Base-by-base conservation (phyloP, 2,329 filamentous ascomycete genomes). In the Fusarium sp. region DNA sequence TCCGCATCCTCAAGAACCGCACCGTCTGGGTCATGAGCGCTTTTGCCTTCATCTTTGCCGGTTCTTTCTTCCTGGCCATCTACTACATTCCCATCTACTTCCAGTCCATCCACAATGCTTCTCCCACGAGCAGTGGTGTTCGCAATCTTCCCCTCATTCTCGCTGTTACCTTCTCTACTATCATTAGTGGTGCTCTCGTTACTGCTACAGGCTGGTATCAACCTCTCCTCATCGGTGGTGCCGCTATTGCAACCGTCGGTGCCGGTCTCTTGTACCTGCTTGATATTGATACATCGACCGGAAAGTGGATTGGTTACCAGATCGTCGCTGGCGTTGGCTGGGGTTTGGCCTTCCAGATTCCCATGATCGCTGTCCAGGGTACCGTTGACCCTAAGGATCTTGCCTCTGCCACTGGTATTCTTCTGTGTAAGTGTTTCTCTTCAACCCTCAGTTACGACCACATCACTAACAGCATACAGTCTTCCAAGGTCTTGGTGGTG, bases 261-360 rank as follows among this genome's bases (percentile, higher is more conserved):
- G 74, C 80, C 19, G 83, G 83, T 13, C 75, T 84, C 4, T 65
- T 85, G 25, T 84, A 83, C 62, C 79, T 78, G 8, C 76, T 85
- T 6, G 76, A 80, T 10, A 69, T 80, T 11, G 65, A 78, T 51
- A 81, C 82, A 6, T 67, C 77, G 6, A 78, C 79, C 2, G 82
- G 76, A 14, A 78, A 79, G 42, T 87, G 85, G 84, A 84, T 87
- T 43, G 85, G 84, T 8, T 88, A 85, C 70, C 84, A 88, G 75
- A 79, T 87, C 16, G 60, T 88, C 4, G 79, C 79, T 28, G 85
- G 86, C n/a, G 75, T 81, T 8, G 85, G 83, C 5, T 81, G 79
- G 62, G 85, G 85, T 14, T 63, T 75, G 9, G 80, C 77, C 4
- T 80, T 84, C 58, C 84, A 87, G 72, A 80, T 86, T 10, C 84